Evolutionary conservation across 208 protist genomes (phyloP), one percentile per base, ranked within the genome.

Genomic region (Trypanosoma platydactyli): DNA sequence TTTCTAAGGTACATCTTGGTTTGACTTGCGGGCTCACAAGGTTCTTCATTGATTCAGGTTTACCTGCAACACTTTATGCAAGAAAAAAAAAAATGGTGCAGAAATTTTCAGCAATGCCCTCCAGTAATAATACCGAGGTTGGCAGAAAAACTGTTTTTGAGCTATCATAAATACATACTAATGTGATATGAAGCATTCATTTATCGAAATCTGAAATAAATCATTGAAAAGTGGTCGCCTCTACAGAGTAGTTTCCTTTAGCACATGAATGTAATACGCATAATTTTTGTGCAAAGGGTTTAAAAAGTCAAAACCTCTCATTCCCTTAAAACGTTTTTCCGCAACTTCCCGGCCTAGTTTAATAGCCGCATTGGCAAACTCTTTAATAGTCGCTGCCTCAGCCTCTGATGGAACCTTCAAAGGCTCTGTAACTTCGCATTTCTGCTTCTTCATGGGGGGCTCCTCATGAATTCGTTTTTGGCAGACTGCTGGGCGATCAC

Each of bases 221-320:
- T 27, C 64, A 30, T 25, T 74, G 50, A 38, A 62, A 62, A 29
- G 1, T 12, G 3, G 20, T 30, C 15, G 18, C 33, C 18, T 49
- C 49, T 62, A 62, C 25, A 18, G 16, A 51, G 41, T 44, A 29
- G 29, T 6, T 55, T 61, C 12, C 27, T 70, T 54, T 41, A 92
- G 62, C 38, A 80, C 60, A 78, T 82, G 72, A 62, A 89, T 61
- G 53, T 95, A 95, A 59, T 87, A 95, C 3, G 84, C 67, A 63
- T 91, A 71, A 41, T 88, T 74, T 50, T 86, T 71, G 59, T 92
- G 84, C 40, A 64, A 71, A 12, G 68, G 58, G 33, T 92, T 75
- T 41, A 95, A 71, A 76, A 95, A 95, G 16, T 70, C 84, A 76
- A 95, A 95, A 1, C 89, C 89, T 64, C 81, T 84, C 53, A 87